Evolutionary conservation across 2,329 filamentous ascomycete species (phyloP), one percentile per base, ranked within the genome.

Genomic region (Penicillium sp.): DNA sequence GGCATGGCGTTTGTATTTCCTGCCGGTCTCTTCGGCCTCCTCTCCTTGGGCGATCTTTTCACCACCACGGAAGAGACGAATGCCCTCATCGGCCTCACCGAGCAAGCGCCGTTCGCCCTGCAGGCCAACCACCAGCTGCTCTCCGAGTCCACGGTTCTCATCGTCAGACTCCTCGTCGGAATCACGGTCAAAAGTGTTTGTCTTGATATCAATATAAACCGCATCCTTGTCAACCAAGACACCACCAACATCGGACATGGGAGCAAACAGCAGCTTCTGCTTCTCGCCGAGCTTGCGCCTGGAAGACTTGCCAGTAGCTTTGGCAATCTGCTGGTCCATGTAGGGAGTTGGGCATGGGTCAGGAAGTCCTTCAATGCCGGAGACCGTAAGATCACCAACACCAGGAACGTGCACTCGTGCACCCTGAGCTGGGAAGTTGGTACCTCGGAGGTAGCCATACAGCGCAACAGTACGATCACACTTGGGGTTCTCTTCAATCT

Each of bases 211-310:
- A 65, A 90, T 97, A 81, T 96, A 99, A 40, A 99, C 93, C 8
- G 94, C 93, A 78, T 99, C 95, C 64, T 96, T 96, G 69, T 99
- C 95, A 56, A 99, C 94, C 74, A 98, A 89, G 13, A 99, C 87
- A 71, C 95, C 95, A 67, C 93, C 96, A 37, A 97, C 93, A 78
- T 99, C 95, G 28, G 93, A 97, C 94, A 99, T 98, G 37, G 95
- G 96, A 2, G 95, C 96, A 78, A 97, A 96, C 5, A 99, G 82
- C 70, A 96, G 88, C 80, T 97, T 97, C 75, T 99, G 94, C 79
- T 98, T 99, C 75, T 99, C 95, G 35, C 96, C 95, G 15, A 99
- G 81, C 60, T 93, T 86, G 72, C 89, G 88, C 66, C 93, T 84
- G 44, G 89, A 89, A 37, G 89, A 89, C 77, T 96, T 97, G 3